Conservation (phyloP, 352 stramenopile genomes). For the Aphanomyces invadans region DNA sequence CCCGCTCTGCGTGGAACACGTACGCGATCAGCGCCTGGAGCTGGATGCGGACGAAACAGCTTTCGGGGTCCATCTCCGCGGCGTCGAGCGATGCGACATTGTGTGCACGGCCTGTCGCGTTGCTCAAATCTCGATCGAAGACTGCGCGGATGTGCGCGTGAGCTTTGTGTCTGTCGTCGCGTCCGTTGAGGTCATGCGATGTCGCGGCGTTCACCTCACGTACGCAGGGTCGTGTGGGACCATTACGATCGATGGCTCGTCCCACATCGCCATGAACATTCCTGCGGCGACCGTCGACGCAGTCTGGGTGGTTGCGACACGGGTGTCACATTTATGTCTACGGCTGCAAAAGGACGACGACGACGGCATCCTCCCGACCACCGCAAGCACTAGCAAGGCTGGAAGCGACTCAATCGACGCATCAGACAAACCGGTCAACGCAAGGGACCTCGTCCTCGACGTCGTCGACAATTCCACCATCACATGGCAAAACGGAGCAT, state of each 20-base stretch:
- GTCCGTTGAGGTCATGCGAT: constrained; percentile 5
- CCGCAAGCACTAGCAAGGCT: too few relatives aligned
- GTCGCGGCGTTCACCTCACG: neutral
- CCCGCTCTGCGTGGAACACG: neutral
- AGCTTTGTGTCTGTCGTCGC: constrained; percentile 9
- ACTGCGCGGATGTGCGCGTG: neutral
- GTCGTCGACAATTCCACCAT: neutral
- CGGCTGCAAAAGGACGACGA: neutral
- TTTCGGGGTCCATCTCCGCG: neutral
- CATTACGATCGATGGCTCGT: constrained; percentile 3
- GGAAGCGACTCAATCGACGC: neutral
- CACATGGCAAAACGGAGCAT: neutral
- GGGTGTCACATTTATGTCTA: neutral
- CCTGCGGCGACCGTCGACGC: constrained; percentile 29
- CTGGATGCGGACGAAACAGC: neutral
- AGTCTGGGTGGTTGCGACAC: neutral
- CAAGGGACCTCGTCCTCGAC: neutral
- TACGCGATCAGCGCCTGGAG: neutral
- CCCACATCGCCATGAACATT: constrained; percentile 12
- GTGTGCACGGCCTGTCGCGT: neutral
- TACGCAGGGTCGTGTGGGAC: neutral
- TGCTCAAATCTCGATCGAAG: neutral
- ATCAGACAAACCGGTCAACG: too few relatives aligned
- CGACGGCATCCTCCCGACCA: neutral
- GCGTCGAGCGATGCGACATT: neutral